Evolutionary conservation across 1,139 yeast genomes (phyloP).

Genomic region (Kluyveromyces marxianus): DNA sequence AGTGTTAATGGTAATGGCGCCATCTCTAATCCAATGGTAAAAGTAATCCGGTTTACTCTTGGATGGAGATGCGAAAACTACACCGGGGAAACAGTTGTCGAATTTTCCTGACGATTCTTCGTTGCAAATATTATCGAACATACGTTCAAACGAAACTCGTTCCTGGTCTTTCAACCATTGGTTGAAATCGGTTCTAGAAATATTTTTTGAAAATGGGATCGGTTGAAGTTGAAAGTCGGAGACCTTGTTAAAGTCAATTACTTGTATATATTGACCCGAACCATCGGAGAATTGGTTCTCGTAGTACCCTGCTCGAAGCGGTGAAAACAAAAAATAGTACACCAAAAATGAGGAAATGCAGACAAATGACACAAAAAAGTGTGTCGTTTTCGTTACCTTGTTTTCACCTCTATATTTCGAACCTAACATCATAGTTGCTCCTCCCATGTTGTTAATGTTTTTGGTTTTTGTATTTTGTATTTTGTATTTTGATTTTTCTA

Average conservation of each 20-base stretch:
- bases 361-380: background rate
- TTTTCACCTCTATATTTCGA: background rate
- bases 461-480: no score
- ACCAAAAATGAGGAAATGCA: background rate
- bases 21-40: constrained; percentile 87
- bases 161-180: constrained; percentile 51
- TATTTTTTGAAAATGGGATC: constrained; percentile 11
- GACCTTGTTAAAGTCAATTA: constrained; percentile 1
- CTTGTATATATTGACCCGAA: background rate
- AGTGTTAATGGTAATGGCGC: constrained; percentile 72
- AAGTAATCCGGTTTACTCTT: constrained; percentile 62
- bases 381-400: background rate
- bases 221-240: constrained; percentile 5
- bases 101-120: constrained; percentile 25
- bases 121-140: constrained; percentile 62
- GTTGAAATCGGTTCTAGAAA: constrained; percentile 38
- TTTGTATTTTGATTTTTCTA: no score
- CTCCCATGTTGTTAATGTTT: background rate
- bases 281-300: background rate
- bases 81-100: constrained; percentile 52
- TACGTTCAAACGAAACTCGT: constrained; percentile 43
- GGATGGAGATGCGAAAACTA: constrained; percentile 81
- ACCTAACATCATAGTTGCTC: background rate
- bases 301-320: background rate
- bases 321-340: background rate